Conservation (phyloP, 768 basidiomycete genomes). For the Leccinum truebloodii region DNA sequence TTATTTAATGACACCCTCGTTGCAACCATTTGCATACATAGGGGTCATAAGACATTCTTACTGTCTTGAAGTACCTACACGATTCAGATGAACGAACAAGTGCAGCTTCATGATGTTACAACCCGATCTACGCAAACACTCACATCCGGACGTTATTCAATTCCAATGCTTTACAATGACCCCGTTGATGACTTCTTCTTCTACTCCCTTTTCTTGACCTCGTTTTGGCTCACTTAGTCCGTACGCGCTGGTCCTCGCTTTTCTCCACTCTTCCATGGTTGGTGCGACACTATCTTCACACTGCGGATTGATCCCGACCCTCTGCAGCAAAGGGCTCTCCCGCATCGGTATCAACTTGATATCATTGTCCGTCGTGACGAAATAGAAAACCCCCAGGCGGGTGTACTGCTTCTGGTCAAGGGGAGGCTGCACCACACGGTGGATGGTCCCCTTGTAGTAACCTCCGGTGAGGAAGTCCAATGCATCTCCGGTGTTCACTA, state of each 20-base stretch:
- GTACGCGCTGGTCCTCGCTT: background rate
- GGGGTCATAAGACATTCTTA: no score
- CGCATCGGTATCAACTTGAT: background rate
- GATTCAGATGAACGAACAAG: background rate
- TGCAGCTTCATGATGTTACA: background rate
- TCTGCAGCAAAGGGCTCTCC: background rate
- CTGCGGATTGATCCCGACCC: background rate
- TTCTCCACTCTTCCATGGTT: background rate
- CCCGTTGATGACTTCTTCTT: background rate
- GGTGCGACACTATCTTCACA: background rate
- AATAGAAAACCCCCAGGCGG: background rate
- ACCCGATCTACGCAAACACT: no score
- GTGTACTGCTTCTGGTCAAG: background rate
- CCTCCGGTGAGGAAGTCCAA: background rate
- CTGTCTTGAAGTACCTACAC: background rate
- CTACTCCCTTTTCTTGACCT: background rate
- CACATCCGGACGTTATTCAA: background rate
- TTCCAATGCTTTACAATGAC: background rate
- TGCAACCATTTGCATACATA: background rate
- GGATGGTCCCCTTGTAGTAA: background rate
- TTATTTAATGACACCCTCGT: slow-evolving; percentile 10
- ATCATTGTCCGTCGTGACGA: background rate
- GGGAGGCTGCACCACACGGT: background rate
- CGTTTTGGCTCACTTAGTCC: background rate
- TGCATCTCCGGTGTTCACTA: background rate